Evolutionary conservation across 495 filamentous ascomycete species (phyloP).

Genomic region (Pseudomonodictys pantanalensis): DNA sequence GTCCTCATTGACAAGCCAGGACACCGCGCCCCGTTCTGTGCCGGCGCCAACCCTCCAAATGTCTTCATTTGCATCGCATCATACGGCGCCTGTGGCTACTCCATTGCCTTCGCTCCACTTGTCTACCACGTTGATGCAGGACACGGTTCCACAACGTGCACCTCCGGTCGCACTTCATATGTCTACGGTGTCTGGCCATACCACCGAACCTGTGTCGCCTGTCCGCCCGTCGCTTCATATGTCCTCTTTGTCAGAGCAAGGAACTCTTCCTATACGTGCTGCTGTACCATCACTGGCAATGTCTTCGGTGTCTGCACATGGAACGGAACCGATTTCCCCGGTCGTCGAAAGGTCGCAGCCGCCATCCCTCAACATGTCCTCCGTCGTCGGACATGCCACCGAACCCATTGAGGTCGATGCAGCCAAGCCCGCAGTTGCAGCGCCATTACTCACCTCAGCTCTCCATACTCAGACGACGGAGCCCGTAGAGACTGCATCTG

Average conservation of each 20-base stretch:
- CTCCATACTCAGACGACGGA: conserved; percentile 14
- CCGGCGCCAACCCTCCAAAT: too few species aligned
- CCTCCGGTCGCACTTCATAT: not conserved
- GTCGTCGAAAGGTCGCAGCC: not conserved
- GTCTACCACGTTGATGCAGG: not conserved
- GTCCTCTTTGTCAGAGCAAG: not conserved
- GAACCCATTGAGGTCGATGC: not conserved
- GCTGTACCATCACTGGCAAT: not conserved
- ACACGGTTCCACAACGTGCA: not conserved
- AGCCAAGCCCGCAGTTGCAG: not conserved
- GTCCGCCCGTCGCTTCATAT: not conserved
- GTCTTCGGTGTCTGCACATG: conserved; percentile 12
- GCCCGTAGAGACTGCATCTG: not conserved
- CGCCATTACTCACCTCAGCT: conserved; percentile 1
- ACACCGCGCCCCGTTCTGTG: conserved; percentile 8
- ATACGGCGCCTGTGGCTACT: not conserved
- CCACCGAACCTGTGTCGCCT: not conserved
- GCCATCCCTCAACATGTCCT: conserved; percentile 6
- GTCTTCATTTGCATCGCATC: too few species aligned
- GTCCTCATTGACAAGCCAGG: conserved; percentile 5
- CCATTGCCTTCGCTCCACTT: not conserved
- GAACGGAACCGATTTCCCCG: not conserved
- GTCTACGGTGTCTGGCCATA: not conserved
- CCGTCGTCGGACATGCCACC: not conserved
- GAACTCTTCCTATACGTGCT: not conserved